Evolutionary conservation across 2,329 filamentous ascomycete species (phyloP).

Genomic region (Penicillium sp.): DNA sequence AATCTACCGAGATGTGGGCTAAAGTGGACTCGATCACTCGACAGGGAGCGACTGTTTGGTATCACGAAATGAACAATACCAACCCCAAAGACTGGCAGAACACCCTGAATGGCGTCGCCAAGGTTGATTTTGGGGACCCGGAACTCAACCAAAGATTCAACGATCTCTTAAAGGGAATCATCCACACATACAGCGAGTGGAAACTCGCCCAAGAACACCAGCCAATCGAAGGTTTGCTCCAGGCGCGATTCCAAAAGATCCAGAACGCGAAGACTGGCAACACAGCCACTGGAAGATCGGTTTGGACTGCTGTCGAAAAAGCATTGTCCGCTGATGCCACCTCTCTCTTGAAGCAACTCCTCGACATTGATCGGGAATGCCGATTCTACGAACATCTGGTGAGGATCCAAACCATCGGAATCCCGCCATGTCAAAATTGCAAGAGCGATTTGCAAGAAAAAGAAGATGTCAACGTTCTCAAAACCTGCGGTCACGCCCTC

Average conservation of each 20-base stretch:
- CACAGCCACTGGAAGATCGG: background rate
- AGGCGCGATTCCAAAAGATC: background rate
- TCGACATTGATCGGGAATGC: conserved; percentile 19
- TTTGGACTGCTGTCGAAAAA: background rate
- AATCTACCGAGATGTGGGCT: background rate
- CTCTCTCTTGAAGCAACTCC: conserved; percentile 25
- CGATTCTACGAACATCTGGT: conserved; percentile 27
- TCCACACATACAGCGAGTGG: background rate
- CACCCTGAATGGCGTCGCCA: background rate
- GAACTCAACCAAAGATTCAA: background rate
- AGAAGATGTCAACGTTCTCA: conserved; percentile 43
- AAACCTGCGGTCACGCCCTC: conserved; percentile 54
- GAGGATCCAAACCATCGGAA: conserved; percentile 18
- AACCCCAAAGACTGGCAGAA: background rate
- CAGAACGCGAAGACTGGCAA: background rate
- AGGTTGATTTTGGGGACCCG: background rate
- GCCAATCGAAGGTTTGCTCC: background rate
- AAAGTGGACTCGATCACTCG: background rate
- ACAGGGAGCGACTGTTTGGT: background rate
- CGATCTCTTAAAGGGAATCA: background rate
- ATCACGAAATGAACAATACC: background rate
- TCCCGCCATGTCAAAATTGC: conserved; percentile 29
- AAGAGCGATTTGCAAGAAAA: conserved; percentile 25
- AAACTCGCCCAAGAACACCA: background rate
- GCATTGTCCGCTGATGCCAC: conserved; percentile 9